phyloP scores from a whole-genome alignment of 148 eudicot genomes.

The Camellia granthamiana region DNA sequence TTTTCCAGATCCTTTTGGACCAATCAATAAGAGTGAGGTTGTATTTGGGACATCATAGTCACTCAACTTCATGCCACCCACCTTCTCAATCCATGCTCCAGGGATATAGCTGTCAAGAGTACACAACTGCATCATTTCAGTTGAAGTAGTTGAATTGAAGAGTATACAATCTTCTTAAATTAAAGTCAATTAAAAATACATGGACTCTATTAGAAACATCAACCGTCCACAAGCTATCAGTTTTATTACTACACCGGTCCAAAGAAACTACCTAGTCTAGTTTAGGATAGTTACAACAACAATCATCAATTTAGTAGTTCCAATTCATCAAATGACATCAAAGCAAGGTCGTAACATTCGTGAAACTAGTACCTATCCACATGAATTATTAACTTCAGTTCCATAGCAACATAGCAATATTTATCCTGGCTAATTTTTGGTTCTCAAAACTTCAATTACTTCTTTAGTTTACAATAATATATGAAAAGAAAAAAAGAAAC shows the following conservation, averaged over 20 bases:
- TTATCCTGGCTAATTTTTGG: background rate
- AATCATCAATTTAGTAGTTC: background rate
- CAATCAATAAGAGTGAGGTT: conserved; percentile 62
- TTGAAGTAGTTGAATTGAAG: background rate
- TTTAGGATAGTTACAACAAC: background rate
- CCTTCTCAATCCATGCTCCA: conserved; percentile 68
- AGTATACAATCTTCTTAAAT: background rate
- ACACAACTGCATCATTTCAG: background rate
- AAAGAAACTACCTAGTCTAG: background rate
- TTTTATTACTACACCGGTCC: background rate
- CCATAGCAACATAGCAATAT: background rate
- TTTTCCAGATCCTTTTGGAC: conserved; percentile 85
- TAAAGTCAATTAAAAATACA: background rate
- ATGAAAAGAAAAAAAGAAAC: no score
- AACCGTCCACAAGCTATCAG: background rate
- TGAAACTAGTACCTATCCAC: background rate
- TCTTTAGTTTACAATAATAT: background rate
- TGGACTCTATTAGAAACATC: background rate
- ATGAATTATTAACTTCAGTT: background rate
- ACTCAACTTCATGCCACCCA: conserved; percentile 33
- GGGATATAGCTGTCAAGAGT: conserved; percentile 60
- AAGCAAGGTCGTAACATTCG: background rate
- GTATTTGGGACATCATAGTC: conserved; percentile 56
- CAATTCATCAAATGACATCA: background rate
- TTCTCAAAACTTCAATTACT: background rate